phyloP scores from a whole-genome alignment of 768 basidiomycete species.

The Termitomyces sp. region DNA sequence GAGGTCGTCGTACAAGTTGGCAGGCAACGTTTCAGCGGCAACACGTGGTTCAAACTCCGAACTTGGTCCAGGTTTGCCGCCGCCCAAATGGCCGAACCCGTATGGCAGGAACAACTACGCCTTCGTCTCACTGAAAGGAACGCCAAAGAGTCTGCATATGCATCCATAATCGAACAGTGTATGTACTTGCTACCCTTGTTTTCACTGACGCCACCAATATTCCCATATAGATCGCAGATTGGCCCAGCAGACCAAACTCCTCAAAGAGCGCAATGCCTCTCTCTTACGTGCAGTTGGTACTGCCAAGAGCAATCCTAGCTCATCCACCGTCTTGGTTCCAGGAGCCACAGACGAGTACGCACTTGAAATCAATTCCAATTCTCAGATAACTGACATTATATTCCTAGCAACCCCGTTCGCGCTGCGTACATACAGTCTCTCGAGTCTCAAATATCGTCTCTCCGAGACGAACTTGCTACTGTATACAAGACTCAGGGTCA shows the following conservation, averaged over 20 bases:
- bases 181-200: constrained; percentile 21
- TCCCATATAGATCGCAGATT: constrained; percentile 71
- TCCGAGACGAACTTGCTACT: constrained; percentile 88
- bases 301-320: constrained; percentile 56
- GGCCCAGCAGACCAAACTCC: constrained; percentile 85
- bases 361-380: constrained; percentile 3
- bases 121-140: constrained; percentile 81
- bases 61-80: constrained; percentile 11
- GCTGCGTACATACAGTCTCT: constrained; percentile 88
- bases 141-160: constrained; percentile 71
- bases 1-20: constrained; percentile 15
- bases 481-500: constrained; percentile 96
- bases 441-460: constrained; percentile 87
- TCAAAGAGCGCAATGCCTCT: constrained; percentile 90
- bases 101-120: constrained; percentile 81
- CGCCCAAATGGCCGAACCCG: constrained; percentile 65
- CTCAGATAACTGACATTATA: constrained; percentile 13
- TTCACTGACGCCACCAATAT: constrained; percentile 1
- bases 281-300: constrained; percentile 80
- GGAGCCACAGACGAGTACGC: constrained; percentile 65
- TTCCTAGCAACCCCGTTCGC: constrained; percentile 70
- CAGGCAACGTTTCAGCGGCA: constrained; percentile 18
- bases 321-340: constrained; percentile 56
- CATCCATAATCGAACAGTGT: constrained; percentile 93
- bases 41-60: constrained; percentile 38